Evolutionary conservation across 208 protist genomes (phyloP).

Genomic region (Leishmania amazonensis): DNA sequence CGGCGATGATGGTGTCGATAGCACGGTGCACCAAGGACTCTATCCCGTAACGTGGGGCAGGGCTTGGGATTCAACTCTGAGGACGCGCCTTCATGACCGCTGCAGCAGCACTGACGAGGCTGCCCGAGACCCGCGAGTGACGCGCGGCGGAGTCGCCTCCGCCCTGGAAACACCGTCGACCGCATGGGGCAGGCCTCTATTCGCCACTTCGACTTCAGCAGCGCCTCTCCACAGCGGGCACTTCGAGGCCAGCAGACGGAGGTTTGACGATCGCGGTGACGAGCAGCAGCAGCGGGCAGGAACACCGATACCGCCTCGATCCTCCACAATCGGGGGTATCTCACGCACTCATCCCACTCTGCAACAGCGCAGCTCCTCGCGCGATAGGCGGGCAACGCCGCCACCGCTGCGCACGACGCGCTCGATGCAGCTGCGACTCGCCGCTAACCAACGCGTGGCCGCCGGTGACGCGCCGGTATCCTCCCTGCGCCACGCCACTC

Average conservation of each 20-base stretch:
- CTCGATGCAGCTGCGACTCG: constrained; percentile 12
- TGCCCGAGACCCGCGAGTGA: not conserved
- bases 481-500: constrained; percentile 12
- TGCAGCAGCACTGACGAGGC: not conserved
- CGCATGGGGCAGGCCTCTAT: not conserved
- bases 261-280: not conserved
- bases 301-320: not conserved
- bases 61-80: not conserved
- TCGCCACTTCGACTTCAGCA: not conserved
- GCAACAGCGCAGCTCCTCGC: not conserved
- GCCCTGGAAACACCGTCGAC: not conserved
- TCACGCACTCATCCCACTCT: not conserved
- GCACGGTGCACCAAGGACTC: not conserved
- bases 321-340: not conserved
- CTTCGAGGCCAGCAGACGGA: not conserved
- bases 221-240: not conserved
- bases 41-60: not conserved
- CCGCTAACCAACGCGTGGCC: constrained; percentile 12
- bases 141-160: not conserved
- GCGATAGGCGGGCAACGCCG: not conserved
- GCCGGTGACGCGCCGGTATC: constrained; percentile 11
- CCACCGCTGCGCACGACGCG: constrained; percentile 7
- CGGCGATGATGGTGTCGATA: not conserved
- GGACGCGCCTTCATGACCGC: not conserved
- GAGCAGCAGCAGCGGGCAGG: not conserved